Evolutionary conservation across 331 rosid species (phyloP), one percentile per base, ranked within the genome.

Genomic region (Arachis monticola): DNA sequence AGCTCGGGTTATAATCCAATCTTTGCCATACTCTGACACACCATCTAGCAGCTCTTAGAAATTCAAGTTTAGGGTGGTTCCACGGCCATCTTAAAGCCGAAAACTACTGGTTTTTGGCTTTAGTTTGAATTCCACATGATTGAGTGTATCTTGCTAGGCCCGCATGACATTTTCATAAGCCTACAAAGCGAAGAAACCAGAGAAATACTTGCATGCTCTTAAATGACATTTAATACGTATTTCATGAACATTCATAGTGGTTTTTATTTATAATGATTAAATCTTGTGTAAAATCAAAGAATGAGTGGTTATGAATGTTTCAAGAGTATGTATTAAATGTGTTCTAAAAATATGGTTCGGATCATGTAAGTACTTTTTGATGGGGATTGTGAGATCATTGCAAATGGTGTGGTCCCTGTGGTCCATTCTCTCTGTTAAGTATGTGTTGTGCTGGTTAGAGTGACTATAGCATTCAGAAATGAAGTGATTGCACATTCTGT

Each of bases 1-100:
- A 95, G 99, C 97, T 90, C 87, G 97, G 91, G 92, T 95, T 90
- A 87, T 95, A 87, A 92, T 95, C 79, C 92, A 89, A 63, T 86
- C 97, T 32, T 92, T 76, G 81, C 86, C 91, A 47, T 81, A 85
- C 8, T 71, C 69, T 32, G 51, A 81, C 14, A 51, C 73, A 14
- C 78, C 77, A n/a, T 84, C 92, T 14, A 80, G 87, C 75, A 87
- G 82, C 85, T 70, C 86, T 7, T 89, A 71, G 81, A 67, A 69
- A 67, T 69, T 59, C 8, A 42, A 67, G 74, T 41, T 57, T 72
- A 59, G 50, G 35, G 35, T 31, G 57, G 48, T 56, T 70, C 30
- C 40, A 58, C 70, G 58, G 4, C 10, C 3, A 50, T 9, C 8
- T 9, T 40, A 67, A 8, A 31, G 53, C 81, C 40, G 30, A 63